Base-by-base conservation (phyloP, 2,329 filamentous ascomycete species). In the Beauveria australis region DNA sequence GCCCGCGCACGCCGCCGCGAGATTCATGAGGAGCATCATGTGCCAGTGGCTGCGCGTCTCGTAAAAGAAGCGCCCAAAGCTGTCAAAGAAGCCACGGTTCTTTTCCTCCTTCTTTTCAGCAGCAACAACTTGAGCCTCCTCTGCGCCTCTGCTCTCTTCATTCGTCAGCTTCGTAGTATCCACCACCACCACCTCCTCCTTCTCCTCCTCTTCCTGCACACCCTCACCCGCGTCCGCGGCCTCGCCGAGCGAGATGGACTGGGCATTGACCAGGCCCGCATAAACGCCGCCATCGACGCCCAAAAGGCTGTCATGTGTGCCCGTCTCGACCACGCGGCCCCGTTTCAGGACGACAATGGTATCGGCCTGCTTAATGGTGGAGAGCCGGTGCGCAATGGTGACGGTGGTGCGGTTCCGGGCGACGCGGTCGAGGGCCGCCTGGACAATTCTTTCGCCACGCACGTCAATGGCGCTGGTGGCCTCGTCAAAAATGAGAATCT, bases 311-410 rank as follows among this genome's bases (percentile, higher is more conserved):
- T 91, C 83, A 65, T 96, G 91, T 0, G 83, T 91, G 0, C 91
- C 91, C 65, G 87, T 77, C 71, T 96, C 90, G 9, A 88, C 80
- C 0, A 91, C 82, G 57, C 79, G 74, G 2, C 91, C 91, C 66
- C 87, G 82, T 53, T 87, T 81, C 58, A 95, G 73, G 1, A 95
- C 91, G 8, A 92, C 77, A 59, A 95, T 95, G 43, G 85, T 83
- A 68, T 95, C 88, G 3, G 91, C 90, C 64, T 88, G 84, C 70
- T 86, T 87, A 67, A 91, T 89, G 0, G 89, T 92, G 0, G 87
- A 89, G 3, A 92, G 76, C 3, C 88, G 79, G 71, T 92, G 88
- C 1, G 89, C 89, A 65, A 92, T 89, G 22, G 88, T 84, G 62
- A 92, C 86, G 0, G 87, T 90, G 0, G 87, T 91, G 14, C 88